Evolutionary conservation across 345 rosid genomes (phyloP), one percentile per base, ranked within the genome.

Genomic region (Brassica incana): DNA sequence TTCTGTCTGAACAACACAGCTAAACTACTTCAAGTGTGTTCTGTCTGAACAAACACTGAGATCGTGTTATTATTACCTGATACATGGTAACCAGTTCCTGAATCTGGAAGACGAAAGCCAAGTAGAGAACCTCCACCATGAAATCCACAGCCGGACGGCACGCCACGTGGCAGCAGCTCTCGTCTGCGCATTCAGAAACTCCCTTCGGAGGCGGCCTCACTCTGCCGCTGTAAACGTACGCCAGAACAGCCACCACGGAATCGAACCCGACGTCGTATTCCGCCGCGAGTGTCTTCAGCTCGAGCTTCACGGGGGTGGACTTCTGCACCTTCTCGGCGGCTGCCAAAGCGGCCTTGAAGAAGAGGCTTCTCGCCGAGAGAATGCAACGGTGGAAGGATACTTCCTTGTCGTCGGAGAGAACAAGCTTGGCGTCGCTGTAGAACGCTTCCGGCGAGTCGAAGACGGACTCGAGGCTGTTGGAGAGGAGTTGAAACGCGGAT

Each of bases 381-480:
- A 94, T 80, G 85, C 95, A 91, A 15, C 97, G 90, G 85, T 94
- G 98, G 64, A 94, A 88, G n/a, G 87, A 58, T 5, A 94, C 81
- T 70, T 89, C 91, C 2, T 76, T 77, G 65, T 87, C 91, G 20
- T 80, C 83, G 23, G 89, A 56, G 78, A 87, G 85, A 40, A 70
- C 77, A 38, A 94, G 86, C 75, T 80, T 88, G n/a, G 94, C 94
- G 71, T 94, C 98, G 10, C 94, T 80, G 75, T 81, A 91, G 84
- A 83, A 85, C 16, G 77, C 81, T 54, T 84, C 90, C 6, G 84
- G 71, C 10, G 93, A 87, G 4, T 85, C 84, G 64, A 94, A 84
- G 18, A 88, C 36, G 3, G 88, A 82, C 3, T 87, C 91, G 27
- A 92, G 86, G 84, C 78, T 81, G 54, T 32, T 74, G 7, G 97